phyloP scores from a whole-genome alignment of 1,284 basidiomycete species.

The Inonotus obliquus region DNA sequence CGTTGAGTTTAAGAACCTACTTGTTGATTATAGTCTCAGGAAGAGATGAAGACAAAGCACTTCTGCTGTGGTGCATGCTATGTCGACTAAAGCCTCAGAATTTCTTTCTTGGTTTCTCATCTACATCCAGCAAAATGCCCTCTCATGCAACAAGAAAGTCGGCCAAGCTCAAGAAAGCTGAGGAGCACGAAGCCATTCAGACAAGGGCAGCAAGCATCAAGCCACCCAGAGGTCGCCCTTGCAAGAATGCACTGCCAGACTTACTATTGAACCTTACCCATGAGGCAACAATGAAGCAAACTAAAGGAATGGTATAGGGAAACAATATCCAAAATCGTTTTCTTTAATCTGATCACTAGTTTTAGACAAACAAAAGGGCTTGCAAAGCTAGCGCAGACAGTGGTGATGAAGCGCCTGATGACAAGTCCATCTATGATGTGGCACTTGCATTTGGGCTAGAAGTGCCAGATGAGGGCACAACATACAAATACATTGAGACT shows the following conservation, averaged over 20 bases:
- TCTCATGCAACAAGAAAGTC: no score
- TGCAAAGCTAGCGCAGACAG: no score
- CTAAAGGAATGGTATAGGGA: no score
- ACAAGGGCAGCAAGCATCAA: no score
- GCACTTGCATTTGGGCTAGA: not conserved
- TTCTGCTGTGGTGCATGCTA: not conserved
- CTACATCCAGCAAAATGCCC: not conserved
- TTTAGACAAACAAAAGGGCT: not conserved
- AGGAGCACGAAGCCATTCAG: no score
- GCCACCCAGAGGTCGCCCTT: no score
- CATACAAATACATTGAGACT: not conserved
- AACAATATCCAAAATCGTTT: no score
- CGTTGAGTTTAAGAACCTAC: not conserved
- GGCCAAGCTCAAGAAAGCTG: no score
- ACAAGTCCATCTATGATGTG: not conserved
- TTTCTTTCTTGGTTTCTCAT: not conserved
- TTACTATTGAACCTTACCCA: not conserved
- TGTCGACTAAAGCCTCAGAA: not conserved
- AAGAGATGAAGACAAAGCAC: not conserved
- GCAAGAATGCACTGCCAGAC: not conserved
- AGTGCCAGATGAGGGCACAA: not conserved
- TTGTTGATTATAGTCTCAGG: not conserved
- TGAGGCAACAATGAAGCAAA: not conserved
- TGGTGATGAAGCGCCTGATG: not conserved
- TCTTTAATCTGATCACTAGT: no score